Evolutionary conservation across 202 grass and related monocot species (phyloP).

Genomic region (Musa balbisiana): DNA sequence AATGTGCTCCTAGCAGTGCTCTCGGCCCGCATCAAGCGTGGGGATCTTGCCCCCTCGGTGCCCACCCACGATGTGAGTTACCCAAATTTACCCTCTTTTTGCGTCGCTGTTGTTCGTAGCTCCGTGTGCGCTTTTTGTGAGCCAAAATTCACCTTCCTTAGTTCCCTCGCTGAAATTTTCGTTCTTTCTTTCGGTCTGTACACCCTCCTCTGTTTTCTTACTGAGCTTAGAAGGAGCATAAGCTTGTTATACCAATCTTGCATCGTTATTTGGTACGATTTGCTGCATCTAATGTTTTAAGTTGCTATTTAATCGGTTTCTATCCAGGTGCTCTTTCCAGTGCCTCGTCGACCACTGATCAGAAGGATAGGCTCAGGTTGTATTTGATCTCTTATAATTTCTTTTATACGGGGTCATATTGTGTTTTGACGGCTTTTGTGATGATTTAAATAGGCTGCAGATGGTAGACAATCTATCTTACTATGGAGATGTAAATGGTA

Average conservation of each 20-base stretch:
- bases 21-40: neutral
- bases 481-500: neutral
- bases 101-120: neutral
- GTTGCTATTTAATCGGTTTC: neutral
- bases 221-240: neutral
- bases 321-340: neutral
- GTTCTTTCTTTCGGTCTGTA: neutral
- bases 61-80: neutral
- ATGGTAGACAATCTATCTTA: neutral
- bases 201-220: neutral
- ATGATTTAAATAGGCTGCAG: neutral
- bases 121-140: neutral
- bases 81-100: neutral
- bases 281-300: neutral
- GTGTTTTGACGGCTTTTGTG: neutral
- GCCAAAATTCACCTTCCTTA: neutral
- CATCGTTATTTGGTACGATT: too few relatives aligned
- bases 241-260: neutral
- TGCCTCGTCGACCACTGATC: too few relatives aligned
- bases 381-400: neutral
- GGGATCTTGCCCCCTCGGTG: slow-evolving; percentile 1
- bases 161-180: neutral
- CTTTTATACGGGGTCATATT: neutral
- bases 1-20: neutral
- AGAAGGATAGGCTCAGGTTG: too few relatives aligned